phyloP scores from a whole-genome alignment of 192 early-diverging fungal species.

The Rhizophagus clarus region DNA sequence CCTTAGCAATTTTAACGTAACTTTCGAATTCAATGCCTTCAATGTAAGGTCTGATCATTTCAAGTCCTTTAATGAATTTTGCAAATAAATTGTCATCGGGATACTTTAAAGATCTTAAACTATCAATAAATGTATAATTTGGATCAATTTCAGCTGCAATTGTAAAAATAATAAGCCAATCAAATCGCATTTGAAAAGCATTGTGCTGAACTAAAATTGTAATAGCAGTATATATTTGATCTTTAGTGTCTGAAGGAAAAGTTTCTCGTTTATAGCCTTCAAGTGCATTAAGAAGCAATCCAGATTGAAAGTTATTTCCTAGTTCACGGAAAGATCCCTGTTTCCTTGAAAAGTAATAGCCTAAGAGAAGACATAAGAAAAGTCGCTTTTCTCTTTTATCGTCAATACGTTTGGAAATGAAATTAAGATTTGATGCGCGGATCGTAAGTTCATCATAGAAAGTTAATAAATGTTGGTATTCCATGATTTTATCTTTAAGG shows the following conservation, averaged over 20 bases:
- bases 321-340: background rate
- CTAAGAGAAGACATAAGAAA: slow-evolving; percentile 3
- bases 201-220: background rate
- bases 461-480: background rate
- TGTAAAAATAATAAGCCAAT: slow-evolving; percentile 6
- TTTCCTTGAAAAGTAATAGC: background rate
- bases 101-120: background rate
- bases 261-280: background rate
- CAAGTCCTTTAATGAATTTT: background rate
- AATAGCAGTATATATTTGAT: background rate
- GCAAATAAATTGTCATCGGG: background rate
- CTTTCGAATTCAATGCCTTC: background rate
- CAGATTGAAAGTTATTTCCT: background rate
- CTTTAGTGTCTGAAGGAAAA: background rate
- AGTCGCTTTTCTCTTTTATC: background rate
- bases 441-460: background rate
- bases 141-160: background rate
- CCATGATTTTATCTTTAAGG: slow-evolving; percentile 7
- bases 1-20: background rate
- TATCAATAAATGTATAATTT: background rate
- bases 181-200: no score
- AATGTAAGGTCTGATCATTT: background rate
- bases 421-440: background rate
- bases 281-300: background rate
- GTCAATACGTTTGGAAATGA: background rate